Base-by-base conservation (phyloP, 2,329 filamentous ascomycete species). In the Fusarium cyanostomum region DNA sequence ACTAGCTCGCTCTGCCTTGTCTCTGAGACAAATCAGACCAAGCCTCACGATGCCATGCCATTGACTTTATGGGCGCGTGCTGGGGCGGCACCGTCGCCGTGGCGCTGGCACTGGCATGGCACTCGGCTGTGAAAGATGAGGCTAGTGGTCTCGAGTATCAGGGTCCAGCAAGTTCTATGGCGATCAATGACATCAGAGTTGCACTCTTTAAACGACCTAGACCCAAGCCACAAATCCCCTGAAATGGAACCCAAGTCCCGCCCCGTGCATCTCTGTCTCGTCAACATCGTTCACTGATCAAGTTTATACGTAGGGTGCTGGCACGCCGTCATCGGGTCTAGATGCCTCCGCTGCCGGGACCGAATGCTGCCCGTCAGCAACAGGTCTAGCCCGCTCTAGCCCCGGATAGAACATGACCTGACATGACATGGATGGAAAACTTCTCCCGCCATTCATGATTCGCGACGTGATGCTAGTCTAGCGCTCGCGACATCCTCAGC, bases 261-360 rank as follows among this genome's bases (percentile, higher is more conserved):
- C n/a, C 31, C 31, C 13, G 12, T 30, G n/a, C 28, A 35, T 39
- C 21, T 28, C 27, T 38, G 18, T 24, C 24, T 24, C 24, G 48
- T 26, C 11, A 39, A 16, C 16, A 48, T 38, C 34, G 27, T 16
- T 16, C 26, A 12, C n/a, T 27, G 15, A n/a, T 30, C 42, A 61
- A 61, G 69, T 70, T 68, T 70, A 62, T 59, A 62, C 34, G 53
- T 38, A 64, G 53, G 58, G 63, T 60, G 51, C 52, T 53, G 11
- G 21, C 48, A 58, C 52, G 45, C 53, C 39, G 30, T 59, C 59
- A 71, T 69, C 64, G 62, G 43, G 53, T 52, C 58, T 44, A 38
- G 13, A 51, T 37, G 9, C 41, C 21, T 21, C 21, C 21, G 21
- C 21, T 21, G 21, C 21, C 21, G 21, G 4, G 21, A n/a, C n/a